These are phyloP conservation scores for Spergularia azorica DNA, from an alignment of 179 eudicot species.

Conservation along the genomic window DNA sequence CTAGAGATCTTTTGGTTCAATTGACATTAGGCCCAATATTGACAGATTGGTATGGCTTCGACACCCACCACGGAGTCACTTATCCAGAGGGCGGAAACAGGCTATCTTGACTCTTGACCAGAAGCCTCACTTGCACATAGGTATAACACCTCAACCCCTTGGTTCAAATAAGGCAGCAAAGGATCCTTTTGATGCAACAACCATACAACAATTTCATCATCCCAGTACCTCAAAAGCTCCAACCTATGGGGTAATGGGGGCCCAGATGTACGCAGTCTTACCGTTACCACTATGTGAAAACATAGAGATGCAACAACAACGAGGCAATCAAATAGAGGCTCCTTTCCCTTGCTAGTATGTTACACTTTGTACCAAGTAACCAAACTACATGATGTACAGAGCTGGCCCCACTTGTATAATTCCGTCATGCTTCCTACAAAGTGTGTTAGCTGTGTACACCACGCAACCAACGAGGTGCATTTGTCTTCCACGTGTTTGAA, in stretches of 20 bases:
- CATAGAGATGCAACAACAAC: no score
- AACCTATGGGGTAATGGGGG: no score
- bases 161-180: no score
- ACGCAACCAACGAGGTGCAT: slow-evolving; percentile 56
- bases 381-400: slow-evolving; percentile 12
- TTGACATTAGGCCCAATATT: not conserved
- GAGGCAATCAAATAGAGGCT: not conserved
- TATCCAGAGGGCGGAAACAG: not conserved
- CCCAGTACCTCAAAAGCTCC: not conserved
- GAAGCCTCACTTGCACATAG: not conserved
- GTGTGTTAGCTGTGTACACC: slow-evolving; percentile 33
- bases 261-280: not conserved
- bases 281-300: no score
- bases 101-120: not conserved
- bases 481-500: slow-evolving; percentile 50
- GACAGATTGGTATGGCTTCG: not conserved
- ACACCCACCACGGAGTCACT: not conserved
- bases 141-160: not conserved
- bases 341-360: not conserved
- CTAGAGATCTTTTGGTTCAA: not conserved
- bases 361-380: slow-evolving; percentile 10
- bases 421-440: not conserved
- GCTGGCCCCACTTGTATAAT: not conserved
- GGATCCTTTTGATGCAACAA: no score
- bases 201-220: not conserved